phyloP scores from a whole-genome alignment of 176 grass and related monocot genomes.

The Coix lacrymajobi region DNA sequence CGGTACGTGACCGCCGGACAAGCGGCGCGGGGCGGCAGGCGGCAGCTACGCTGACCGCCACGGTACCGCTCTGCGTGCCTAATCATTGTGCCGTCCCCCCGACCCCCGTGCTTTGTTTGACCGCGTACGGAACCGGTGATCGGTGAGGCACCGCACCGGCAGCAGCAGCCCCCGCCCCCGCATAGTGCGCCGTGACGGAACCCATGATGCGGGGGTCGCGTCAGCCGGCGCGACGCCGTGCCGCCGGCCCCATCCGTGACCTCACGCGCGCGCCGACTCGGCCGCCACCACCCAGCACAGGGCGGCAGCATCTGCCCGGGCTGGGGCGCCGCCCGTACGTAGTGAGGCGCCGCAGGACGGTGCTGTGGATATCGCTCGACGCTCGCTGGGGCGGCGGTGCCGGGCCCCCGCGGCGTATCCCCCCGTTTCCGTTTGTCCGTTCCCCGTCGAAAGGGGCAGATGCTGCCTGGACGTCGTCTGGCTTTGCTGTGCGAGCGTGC shows the following conservation, averaged over 20 bases:
- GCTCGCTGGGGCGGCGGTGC: neutral
- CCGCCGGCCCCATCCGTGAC: neutral
- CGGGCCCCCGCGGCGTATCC: neutral
- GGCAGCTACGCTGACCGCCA: neutral
- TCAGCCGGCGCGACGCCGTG: conserved; percentile 19
- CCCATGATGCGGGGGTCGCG: neutral
- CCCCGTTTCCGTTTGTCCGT: neutral
- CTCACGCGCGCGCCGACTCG: conserved; percentile 6
- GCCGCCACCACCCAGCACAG: neutral
- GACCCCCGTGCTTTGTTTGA: conserved; percentile 7
- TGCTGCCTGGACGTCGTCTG: neutral
- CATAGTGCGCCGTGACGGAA: conserved; percentile 21
- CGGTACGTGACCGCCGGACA: neutral
- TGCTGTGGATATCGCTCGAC: neutral
- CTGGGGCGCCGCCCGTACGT: neutral
- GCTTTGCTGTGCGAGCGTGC: neutral
- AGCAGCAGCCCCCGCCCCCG: neutral
- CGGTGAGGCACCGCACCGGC: neutral
- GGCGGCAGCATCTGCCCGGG: too few species aligned
- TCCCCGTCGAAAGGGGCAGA: conserved; percentile 17
- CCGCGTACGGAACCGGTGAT: neutral
- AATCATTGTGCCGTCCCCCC: neutral
- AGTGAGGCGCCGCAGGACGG: neutral
- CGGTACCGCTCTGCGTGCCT: neutral
- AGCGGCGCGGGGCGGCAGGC: neutral